Evolutionary conservation across 1,284 basidiomycete species (phyloP).

Genomic region (Testicularia cyperi): DNA sequence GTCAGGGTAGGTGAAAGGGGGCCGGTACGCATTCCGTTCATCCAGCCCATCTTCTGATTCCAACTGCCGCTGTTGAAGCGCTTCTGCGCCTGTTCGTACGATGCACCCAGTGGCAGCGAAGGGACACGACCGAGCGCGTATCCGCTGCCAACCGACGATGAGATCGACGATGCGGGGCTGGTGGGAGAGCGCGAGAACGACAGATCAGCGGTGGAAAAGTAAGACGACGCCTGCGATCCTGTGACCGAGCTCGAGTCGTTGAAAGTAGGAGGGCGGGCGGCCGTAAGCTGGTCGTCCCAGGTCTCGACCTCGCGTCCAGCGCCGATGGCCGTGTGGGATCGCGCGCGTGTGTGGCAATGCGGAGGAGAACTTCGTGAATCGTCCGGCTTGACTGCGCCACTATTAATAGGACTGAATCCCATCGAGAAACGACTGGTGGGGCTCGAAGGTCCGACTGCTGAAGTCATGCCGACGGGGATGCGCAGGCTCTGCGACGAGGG

Average conservation of each 20-base stretch:
- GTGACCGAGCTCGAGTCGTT: slow-evolving; percentile 4
- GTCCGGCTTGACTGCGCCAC: background rate
- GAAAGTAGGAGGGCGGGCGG: slow-evolving; percentile 1
- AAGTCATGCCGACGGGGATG: slow-evolving; percentile 23
- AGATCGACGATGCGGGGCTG: slow-evolving; percentile 18
- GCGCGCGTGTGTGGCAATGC: slow-evolving; percentile 21
- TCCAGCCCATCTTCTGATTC: slow-evolving; percentile 37
- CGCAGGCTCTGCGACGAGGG: slow-evolving; percentile 7
- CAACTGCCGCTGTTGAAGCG: slow-evolving; percentile 43
- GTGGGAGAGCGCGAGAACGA: slow-evolving; percentile 26
- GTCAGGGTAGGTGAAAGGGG: slow-evolving; percentile 29
- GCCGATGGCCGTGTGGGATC: slow-evolving; percentile 31
- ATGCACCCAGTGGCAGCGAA: slow-evolving; percentile 31
- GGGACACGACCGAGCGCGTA: slow-evolving; percentile 38
- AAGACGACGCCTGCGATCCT: slow-evolving; percentile 26
- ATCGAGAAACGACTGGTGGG: slow-evolving; percentile 24
- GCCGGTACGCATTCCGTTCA: slow-evolving; percentile 28
- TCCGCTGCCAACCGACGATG: slow-evolving; percentile 13
- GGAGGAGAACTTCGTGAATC: slow-evolving; percentile 20
- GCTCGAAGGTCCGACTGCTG: slow-evolving; percentile 17
- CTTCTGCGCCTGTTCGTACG: slow-evolving; percentile 47
- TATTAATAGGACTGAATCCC: slow-evolving; percentile 15
- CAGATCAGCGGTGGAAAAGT: slow-evolving; percentile 25
- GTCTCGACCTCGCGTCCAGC: slow-evolving; percentile 11
- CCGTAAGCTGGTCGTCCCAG: slow-evolving; percentile 13